phyloP scores from a whole-genome alignment of 345 rosid genomes.

The Populus tremula region DNA sequence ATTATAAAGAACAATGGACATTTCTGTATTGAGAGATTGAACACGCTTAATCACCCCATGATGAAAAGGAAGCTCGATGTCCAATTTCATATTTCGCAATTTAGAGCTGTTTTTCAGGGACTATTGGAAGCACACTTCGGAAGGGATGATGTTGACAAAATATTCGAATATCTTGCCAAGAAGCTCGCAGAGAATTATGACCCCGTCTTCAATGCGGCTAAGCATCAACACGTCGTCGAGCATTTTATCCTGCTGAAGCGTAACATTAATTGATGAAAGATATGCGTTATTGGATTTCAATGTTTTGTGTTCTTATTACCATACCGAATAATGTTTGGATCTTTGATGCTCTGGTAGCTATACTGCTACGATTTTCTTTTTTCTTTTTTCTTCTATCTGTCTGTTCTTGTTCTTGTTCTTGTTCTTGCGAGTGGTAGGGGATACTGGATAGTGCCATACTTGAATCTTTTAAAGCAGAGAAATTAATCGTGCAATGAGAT shows the following conservation, averaged over 20 bases:
- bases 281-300: not conserved
- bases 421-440: too few species aligned
- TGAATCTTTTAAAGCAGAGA: too few species aligned
- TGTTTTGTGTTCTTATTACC: too few species aligned
- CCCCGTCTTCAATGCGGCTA: not conserved
- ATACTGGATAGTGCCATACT: too few species aligned
- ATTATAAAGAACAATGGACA: constrained; percentile 13
- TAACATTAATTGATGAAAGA: not conserved
- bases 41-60: not conserved
- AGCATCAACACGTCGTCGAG: not conserved
- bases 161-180: not conserved
- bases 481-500: too few species aligned
- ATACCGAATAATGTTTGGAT: too few species aligned
- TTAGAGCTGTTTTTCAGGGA: constrained; percentile 15
- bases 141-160: not conserved
- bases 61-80: not conserved
- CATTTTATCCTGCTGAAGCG: constrained; percentile 6
- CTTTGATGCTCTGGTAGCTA: too few species aligned
- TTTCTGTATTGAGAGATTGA: constrained; percentile 23
- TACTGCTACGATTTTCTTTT: too few species aligned
- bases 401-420: too few species aligned
- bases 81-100: too few species aligned
- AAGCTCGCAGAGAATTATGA: not conserved
- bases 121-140: constrained; percentile 21
- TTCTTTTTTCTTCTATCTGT: too few species aligned